Conservation (phyloP, 2,329 filamentous ascomycete genomes). For the Coniochaeta sp. region DNA sequence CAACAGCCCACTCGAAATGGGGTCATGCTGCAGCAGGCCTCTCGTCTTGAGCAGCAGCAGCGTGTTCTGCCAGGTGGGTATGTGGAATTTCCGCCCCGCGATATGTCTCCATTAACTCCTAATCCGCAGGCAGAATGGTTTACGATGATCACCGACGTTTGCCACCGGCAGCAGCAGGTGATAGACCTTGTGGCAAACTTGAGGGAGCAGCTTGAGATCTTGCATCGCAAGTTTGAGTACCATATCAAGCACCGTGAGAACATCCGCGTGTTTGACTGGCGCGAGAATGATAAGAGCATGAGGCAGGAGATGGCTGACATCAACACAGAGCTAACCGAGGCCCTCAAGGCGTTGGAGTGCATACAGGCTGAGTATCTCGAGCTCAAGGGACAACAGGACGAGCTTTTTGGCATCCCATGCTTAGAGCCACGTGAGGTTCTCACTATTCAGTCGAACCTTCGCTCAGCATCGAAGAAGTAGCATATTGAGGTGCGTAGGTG, state of each 20-base stretch:
- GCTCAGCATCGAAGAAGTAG: no score
- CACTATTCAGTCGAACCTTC: no score
- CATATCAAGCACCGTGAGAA: not conserved
- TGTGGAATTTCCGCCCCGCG: no score
- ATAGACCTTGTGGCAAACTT: not conserved
- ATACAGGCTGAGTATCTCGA: not conserved
- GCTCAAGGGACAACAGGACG: not conserved
- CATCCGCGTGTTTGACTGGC: not conserved
- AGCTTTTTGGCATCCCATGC: no score
- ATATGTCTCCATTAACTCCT: no score
- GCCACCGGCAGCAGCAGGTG: not conserved
- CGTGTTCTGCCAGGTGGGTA: no score
- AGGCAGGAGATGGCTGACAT: not conserved
- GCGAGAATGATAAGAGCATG: not conserved
- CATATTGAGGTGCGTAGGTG: no score
- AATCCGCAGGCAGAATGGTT: not conserved
- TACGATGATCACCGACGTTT: not conserved
- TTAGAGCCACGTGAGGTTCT: no score
- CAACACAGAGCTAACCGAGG: not conserved
- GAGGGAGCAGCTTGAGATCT: not conserved
- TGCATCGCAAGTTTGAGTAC: not conserved
- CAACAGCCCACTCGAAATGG: no score
- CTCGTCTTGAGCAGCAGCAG: no score
- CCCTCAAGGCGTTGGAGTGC: not conserved
- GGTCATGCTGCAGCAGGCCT: no score